A percentile compares a stretch with the other conserved stretches of the same genome.
Evolutionary conservation across 345 rosid genomes (phyloP).

Genomic region (Theobroma cacao): DNA sequence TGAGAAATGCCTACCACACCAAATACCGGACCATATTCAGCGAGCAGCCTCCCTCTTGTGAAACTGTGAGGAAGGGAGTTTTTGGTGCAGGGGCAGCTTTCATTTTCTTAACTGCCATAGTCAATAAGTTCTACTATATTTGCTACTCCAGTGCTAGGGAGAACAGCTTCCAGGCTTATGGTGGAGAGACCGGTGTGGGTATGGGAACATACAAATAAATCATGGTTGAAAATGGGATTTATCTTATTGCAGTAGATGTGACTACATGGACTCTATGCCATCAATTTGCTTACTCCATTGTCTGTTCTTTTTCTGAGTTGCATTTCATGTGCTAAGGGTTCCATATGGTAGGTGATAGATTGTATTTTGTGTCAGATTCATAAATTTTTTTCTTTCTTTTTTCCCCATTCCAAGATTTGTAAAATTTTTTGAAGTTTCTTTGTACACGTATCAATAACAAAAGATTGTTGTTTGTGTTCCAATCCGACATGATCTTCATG

Average conservation of each 20-base stretch:
- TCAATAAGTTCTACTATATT: conserved; percentile 75
- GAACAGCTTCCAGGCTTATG: conserved; percentile 45
- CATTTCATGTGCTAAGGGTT: conserved; percentile 18
- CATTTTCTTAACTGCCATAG: conserved; percentile 62
- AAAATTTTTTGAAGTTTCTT: conserved; percentile 13
- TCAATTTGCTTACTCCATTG: conserved; percentile 6
- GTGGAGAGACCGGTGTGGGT: conserved; percentile 46
- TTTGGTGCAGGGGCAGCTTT: conserved; percentile 94
- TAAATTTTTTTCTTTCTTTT: background rate
- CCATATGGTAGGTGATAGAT: conserved; percentile 12
- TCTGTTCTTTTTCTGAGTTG: conserved; percentile 6
- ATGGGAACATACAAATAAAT: conserved; percentile 65
- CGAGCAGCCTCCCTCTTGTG: conserved; percentile 68
- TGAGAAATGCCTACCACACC: conserved; percentile 87
- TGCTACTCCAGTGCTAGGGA: conserved; percentile 68
- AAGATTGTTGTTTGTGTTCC: conserved; percentile 14
- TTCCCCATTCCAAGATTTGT: conserved; percentile 5
- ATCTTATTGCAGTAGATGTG: background rate
- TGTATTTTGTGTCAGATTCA: conserved; percentile 10
- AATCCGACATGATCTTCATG: background rate
- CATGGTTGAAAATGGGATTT: background rate
- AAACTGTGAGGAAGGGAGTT: conserved; percentile 81
- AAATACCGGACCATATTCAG: conserved; percentile 67
- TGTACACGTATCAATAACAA: conserved; percentile 16
- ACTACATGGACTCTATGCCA: conserved; percentile 5